These are phyloP conservation scores for Euphorbia lathyris DNA, from an alignment of 345 rosid genomes.

Conservation along the genomic window DNA sequence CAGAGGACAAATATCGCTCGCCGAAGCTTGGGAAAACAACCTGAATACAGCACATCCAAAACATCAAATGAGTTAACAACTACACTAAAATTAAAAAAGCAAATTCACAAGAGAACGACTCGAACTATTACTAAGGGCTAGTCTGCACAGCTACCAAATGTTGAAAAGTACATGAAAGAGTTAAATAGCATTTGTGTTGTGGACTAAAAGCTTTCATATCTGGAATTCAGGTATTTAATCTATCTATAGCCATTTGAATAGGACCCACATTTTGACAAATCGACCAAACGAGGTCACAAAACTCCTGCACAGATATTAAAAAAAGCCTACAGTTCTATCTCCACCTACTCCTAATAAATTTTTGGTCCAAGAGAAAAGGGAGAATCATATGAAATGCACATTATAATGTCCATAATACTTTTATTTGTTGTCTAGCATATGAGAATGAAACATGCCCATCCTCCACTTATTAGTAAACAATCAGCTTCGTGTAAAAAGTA, in stretches of 20 bases:
- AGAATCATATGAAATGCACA: not conserved
- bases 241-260: not conserved
- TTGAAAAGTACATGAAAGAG: not conserved
- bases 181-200: not conserved
- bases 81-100: not conserved
- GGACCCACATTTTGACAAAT: not conserved
- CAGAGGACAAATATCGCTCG: conserved; percentile 79
- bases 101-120: too few species aligned
- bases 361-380: not conserved
- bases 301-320: not conserved
- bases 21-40: conserved; percentile 96
- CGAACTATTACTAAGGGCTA: not conserved
- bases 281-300: not conserved
- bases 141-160: not conserved
- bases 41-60: conserved; percentile 34
- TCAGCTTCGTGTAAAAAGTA: conserved; percentile 4
- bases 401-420: not conserved
- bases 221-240: not conserved
- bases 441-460: not conserved
- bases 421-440: not conserved
- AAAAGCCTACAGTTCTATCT: not conserved
- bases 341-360: not conserved
- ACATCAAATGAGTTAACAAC: not conserved
- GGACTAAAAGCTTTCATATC: not conserved
- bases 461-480: not conserved